Conservation (phyloP, 495 filamentous ascomycete genomes). For the Daldinia concentrica region DNA sequence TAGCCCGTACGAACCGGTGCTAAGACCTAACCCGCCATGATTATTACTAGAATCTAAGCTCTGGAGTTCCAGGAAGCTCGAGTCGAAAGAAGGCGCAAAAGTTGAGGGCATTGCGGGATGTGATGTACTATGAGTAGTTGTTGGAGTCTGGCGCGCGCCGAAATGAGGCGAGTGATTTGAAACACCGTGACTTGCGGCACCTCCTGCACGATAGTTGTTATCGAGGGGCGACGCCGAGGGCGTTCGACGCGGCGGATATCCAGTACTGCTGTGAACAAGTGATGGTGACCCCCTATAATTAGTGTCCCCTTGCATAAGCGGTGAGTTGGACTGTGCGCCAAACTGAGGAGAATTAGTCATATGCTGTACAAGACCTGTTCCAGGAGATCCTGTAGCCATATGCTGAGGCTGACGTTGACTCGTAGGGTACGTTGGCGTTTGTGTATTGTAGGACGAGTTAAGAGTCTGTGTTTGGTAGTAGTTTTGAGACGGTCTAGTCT, state of each 20-base stretch:
- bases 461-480: constrained; percentile 43
- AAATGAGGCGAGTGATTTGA: constrained; percentile 53
- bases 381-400: constrained; percentile 49
- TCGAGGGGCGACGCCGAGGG: constrained; percentile 52
- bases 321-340: constrained; percentile 49
- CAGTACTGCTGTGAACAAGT: constrained; percentile 44
- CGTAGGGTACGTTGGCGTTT: constrained; percentile 46
- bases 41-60: constrained; percentile 49
- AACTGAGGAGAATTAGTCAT: constrained; percentile 57
- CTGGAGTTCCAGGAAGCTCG: constrained; percentile 51
- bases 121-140: constrained; percentile 43
- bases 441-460: constrained; percentile 41
- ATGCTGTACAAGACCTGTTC: constrained; percentile 48
- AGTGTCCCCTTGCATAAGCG: constrained; percentile 48
- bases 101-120: constrained; percentile 41
- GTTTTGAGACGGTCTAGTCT: constrained; percentile 38
- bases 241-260: constrained; percentile 51
- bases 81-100: constrained; percentile 45
- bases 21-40: constrained; percentile 42
- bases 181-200: constrained; percentile 43
- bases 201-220: constrained; percentile 47
- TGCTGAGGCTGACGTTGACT: constrained; percentile 58
- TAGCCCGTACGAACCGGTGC: constrained; percentile 41
- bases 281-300: constrained; percentile 53
- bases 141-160: constrained; percentile 42